Evolutionary conservation across 2,329 filamentous ascomycete genomes (phyloP).

Genomic region (Aureobasidium sp.): DNA sequence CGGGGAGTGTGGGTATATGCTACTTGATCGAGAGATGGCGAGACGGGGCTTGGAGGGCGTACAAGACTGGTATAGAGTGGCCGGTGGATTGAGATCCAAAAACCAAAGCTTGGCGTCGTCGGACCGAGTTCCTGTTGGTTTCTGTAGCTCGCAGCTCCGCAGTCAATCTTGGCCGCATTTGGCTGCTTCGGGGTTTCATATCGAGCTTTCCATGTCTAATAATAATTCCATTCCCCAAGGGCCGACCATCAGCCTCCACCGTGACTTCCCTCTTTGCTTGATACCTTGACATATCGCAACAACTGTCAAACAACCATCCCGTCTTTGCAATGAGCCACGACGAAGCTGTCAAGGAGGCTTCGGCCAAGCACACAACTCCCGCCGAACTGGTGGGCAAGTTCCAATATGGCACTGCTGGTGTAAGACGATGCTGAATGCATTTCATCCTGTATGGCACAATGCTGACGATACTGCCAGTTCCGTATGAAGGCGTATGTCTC

Average conservation of each 20-base stretch:
- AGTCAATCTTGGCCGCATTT: background rate
- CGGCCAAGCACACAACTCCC: conserved; percentile 26
- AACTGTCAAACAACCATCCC: background rate
- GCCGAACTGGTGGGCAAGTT: conserved; percentile 32
- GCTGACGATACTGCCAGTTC: conserved; percentile 39
- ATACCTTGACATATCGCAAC: background rate
- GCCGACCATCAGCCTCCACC: background rate
- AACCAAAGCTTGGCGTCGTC: background rate
- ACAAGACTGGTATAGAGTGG: background rate
- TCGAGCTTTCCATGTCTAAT: conserved; percentile 8
- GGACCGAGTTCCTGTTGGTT: background rate
- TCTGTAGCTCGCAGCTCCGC: background rate
- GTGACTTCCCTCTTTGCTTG: background rate
- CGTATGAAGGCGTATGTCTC: conserved; percentile 58
- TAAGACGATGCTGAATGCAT: conserved; percentile 13
- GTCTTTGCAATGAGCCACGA: conserved; percentile 7
- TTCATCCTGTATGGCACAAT: background rate
- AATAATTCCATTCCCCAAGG: background rate
- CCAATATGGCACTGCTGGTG: conserved; percentile 51
- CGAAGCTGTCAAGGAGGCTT: conserved; percentile 15
- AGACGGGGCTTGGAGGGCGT: background rate
- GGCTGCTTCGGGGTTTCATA: background rate
- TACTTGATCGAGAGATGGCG: background rate
- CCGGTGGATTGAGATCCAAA: background rate
- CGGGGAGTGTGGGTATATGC: background rate